Conservation (phyloP, 2,329 filamentous ascomycete genomes). For the Bipolaris sorokiniana region DNA sequence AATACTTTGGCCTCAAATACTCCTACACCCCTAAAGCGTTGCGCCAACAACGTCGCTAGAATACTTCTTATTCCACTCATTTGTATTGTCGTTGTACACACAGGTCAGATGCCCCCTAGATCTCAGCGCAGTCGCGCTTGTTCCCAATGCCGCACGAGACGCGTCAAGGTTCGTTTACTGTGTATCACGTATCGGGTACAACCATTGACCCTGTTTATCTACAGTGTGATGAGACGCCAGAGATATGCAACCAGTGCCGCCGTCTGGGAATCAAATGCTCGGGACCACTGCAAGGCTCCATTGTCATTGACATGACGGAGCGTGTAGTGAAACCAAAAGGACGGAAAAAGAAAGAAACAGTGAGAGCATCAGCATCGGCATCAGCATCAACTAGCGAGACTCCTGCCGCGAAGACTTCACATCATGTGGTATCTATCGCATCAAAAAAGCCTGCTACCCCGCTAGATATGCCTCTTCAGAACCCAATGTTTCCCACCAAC, state of each 20-base stretch:
- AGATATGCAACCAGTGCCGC: slow-evolving; percentile 15
- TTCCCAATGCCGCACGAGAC: slow-evolving; percentile 43
- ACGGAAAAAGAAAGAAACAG: slow-evolving; percentile 25
- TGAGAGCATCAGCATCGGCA: slow-evolving; percentile 5
- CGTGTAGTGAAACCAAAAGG: slow-evolving; percentile 35
- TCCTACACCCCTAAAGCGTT: background rate
- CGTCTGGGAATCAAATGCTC: slow-evolving; percentile 40
- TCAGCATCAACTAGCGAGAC: background rate
- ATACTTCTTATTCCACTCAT: slow-evolving; percentile 25
- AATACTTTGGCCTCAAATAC: background rate
- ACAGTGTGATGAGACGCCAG: slow-evolving; percentile 41
- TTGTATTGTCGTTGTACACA: background rate
- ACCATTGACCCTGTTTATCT: slow-evolving; percentile 2
- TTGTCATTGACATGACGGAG: slow-evolving; percentile 47
- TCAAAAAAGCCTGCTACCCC: background rate
- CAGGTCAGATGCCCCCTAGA: slow-evolving; percentile 26
- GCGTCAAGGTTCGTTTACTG: slow-evolving; percentile 38
- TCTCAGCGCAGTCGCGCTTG: slow-evolving; percentile 44
- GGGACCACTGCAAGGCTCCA: slow-evolving; percentile 40
- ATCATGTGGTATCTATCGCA: background rate
- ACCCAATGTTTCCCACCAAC: slow-evolving; percentile 2
- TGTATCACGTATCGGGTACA: background rate
- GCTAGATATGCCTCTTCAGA: slow-evolving; percentile 1
- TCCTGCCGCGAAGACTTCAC: background rate
- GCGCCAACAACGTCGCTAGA: slow-evolving; percentile 11